Percentiles rank a stretch among this genome's conserved stretches.
phyloP scores from a whole-genome alignment of 371 early-diverging fungal genomes.

The Mortierella sp. region DNA sequence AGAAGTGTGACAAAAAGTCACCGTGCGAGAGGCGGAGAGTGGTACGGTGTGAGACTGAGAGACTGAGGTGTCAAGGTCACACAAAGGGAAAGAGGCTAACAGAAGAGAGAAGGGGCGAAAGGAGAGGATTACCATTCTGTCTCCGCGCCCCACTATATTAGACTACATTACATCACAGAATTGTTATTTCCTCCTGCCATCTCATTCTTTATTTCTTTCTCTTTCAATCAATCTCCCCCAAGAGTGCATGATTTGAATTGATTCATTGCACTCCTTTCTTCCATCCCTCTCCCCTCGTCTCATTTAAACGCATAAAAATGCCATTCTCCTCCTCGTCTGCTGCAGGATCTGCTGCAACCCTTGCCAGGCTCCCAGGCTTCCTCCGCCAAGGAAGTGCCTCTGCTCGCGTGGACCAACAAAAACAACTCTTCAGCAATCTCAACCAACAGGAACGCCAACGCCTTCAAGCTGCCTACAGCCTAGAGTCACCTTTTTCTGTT shows the following conservation, averaged over 20 bases:
- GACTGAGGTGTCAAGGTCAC: not conserved
- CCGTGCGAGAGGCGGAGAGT: not conserved
- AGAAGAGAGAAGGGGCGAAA: not conserved
- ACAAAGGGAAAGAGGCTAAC: not conserved
- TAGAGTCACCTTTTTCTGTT: slow-evolving; percentile 26
- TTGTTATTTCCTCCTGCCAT: too few relatives aligned
- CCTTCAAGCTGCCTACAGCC: slow-evolving; percentile 5
- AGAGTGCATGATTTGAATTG: not conserved
- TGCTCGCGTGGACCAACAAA: not conserved
- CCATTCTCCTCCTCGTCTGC: slow-evolving; percentile 6
- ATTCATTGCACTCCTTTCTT: not conserved
- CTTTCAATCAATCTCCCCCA: too few relatives aligned
- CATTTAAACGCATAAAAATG: not conserved
- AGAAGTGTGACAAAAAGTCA: not conserved
- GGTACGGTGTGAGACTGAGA: not conserved
- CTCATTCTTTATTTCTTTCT: too few relatives aligned
- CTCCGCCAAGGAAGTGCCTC: slow-evolving; percentile 16
- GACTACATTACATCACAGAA: too few relatives aligned
- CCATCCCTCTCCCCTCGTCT: not conserved
- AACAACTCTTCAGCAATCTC: slow-evolving; percentile 19
- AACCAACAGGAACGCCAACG: slow-evolving; percentile 28
- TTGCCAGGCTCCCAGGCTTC: slow-evolving; percentile 31
- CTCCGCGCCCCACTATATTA: too few relatives aligned
- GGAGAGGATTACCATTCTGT: not conserved
- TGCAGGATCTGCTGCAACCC: not conserved